Evolutionary conservation across 768 basidiomycete genomes (phyloP), one percentile per base, ranked within the genome.

Genomic region (Scleroderma citrinum): DNA sequence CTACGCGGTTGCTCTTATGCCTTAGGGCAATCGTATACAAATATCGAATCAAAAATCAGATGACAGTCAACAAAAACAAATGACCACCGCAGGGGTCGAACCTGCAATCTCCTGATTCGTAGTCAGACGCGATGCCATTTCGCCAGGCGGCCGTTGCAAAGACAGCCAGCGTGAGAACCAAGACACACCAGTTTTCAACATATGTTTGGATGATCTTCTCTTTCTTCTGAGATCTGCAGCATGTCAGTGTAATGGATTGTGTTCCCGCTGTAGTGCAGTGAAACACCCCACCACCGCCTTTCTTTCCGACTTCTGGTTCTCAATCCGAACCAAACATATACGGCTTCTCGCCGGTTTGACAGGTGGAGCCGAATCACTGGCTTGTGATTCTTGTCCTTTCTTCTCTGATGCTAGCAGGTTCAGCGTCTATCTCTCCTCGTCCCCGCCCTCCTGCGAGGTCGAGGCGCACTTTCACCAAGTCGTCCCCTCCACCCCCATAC

Each of bases 51-150:
- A n/a, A n/a, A n/a, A n/a, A n/a, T n/a, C n/a, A n/a, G n/a, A n/a
- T n/a, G n/a, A n/a, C n/a, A n/a, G n/a, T n/a, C n/a, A 20, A 11
- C 11, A 56, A 54, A 55, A 36, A 23, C 20, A 38, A 46, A 49
- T 68, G 67, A 69, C 67, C 68, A 66, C 56, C 65, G 68, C 62
- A 67, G 67, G 67, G 65, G 56, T 69, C 67, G 67, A 69, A 69
- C 68, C 67, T 67, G 66, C 65, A 69, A 69, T 65, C 67, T 69
- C 66, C 66, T 65, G 61, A 53, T 57, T 29, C 20, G 35, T 23
- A 47, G 85, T 86, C 84, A 87, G 83, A 87, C 85, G 84, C 85
- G 85, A 86, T 88, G 84, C 85, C 85, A 87, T 86, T 87, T 85
- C 84, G 85, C 85, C 85, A 86, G 81, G 81, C 85, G 83, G 82